Evolutionary conservation across 352 stramenopile species (phyloP).

Genomic region (Globisporangium okanoganense): DNA sequence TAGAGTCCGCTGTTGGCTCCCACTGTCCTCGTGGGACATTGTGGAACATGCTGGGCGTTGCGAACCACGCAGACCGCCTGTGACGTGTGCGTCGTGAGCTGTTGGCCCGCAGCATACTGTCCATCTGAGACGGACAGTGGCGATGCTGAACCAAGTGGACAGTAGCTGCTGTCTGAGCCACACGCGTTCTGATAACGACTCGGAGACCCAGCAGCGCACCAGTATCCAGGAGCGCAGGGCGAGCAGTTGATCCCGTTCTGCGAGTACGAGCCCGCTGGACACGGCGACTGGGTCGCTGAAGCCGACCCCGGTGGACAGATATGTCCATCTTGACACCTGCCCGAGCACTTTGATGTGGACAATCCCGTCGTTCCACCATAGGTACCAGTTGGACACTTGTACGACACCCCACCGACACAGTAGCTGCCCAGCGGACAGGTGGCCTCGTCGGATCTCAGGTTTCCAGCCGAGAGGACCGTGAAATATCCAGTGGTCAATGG

Average conservation of each 20-base stretch:
- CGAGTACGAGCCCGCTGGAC: constrained; percentile 53
- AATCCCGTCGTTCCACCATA: constrained; percentile 48
- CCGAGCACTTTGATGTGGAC: constrained; percentile 36
- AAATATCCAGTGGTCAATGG: constrained; percentile 42
- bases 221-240: constrained; percentile 55
- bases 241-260: constrained; percentile 48
- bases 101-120: constrained; percentile 40
- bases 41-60: constrained; percentile 41
- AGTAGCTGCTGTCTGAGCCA: constrained; percentile 37
- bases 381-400: constrained; percentile 48
- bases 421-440: constrained; percentile 60
- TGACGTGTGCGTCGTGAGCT: constrained; percentile 31
- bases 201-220: constrained; percentile 38
- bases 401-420: constrained; percentile 45
- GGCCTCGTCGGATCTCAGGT: constrained; percentile 40
- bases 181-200: constrained; percentile 51
- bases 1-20: constrained; percentile 34
- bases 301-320: constrained; percentile 43
- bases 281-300: constrained; percentile 38
- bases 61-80: constrained; percentile 36
- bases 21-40: constrained; percentile 54
- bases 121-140: constrained; percentile 26
- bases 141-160: constrained; percentile 43
- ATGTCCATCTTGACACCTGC: constrained; percentile 50
- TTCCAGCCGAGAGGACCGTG: constrained; percentile 27